Conservation (phyloP, 2,329 filamentous ascomycete species). For the Gaeumannomyces sp. region DNA sequence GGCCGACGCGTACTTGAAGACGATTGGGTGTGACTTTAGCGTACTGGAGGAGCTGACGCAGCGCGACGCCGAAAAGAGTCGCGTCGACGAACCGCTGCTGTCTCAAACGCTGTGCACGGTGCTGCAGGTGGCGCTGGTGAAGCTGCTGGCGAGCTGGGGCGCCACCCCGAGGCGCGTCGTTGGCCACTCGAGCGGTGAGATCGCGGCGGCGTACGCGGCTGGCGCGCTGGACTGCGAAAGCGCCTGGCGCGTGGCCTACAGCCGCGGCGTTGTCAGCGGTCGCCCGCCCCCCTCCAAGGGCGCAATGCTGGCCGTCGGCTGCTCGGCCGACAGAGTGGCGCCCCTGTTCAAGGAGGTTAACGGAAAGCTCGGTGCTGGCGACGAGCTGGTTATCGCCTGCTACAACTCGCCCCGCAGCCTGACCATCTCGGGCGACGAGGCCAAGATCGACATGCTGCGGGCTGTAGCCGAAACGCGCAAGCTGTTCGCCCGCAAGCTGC, state of each 20-base stretch:
- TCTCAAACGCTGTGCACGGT: conserved; percentile 25
- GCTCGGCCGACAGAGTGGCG: conserved; percentile 8
- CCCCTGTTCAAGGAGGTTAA: neutral
- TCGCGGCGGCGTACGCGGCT: conserved; percentile 26
- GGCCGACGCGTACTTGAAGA: neutral
- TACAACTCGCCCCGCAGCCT: conserved; percentile 22
- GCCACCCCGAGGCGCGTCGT: conserved; percentile 21
- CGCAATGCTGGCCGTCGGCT: conserved; percentile 37
- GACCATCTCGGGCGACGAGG: conserved; percentile 35
- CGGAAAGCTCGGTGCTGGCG: neutral
- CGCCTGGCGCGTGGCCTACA: conserved; percentile 19
- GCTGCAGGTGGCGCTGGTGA: conserved; percentile 25
- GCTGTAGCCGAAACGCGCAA: too few relatives aligned
- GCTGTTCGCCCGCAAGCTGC: conserved; percentile 17
- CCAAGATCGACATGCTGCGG: neutral
- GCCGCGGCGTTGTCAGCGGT: conserved; percentile 13
- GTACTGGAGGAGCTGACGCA: neutral
- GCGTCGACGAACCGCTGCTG: conserved; percentile 30
- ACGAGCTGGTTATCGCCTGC: conserved; percentile 6
- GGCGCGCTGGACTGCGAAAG: conserved; percentile 16
- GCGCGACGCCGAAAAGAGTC: conserved; percentile 26
- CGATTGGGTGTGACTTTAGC: neutral
- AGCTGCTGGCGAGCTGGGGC: conserved; percentile 21
- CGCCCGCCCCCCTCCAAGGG: conserved; percentile 18
- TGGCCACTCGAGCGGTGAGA: conserved; percentile 31